Base-by-base conservation (phyloP, 208 protist genomes). In the Porcisia hertigi region DNA sequence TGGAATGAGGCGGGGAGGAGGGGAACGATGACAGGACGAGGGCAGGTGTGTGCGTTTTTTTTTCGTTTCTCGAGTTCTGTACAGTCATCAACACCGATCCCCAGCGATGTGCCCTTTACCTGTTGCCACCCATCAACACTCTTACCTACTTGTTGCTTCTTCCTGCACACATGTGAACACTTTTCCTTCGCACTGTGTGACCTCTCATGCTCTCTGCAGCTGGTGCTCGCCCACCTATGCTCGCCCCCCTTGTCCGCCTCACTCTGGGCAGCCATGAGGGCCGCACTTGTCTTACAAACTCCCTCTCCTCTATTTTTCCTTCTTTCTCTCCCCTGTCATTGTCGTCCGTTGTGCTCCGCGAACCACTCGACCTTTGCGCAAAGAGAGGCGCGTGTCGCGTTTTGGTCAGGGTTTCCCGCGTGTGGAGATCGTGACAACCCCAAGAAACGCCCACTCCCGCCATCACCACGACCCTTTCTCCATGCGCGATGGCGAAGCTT, bases 401-500 rank as follows among this genome's bases (percentile, higher is more conserved):
- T n/a, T 11, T 39, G 57, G 3, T 36, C 34, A 36, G 9, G n/a
- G 12, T 36, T 12, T 8, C 57, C 59, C 14, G 18, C 25, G 1
- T n/a, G 14, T 64, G 7, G 12, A 41, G 30, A 18, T 18, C 59
- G 41, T 34, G 3, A 14, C 59, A 64, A 23, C 30, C 4, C 16
- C 59, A 43, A 16, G 16, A n/a, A 64, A 23, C 34, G n/a, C 34
- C 16, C 30, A 7, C 59, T 18, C 41, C 41, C 23, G 7, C 12
- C 23, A 43, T 64, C 34, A 71, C 18, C 30, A 73, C 49, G 30
- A 39, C 18, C 25, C 39, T 74, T 18, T 79, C 55, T 23, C 5
- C 64, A 52, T 5, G 43, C 20, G 52, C 18, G 30, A 69, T 71
- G 78, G 57, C 58, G 8, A 73, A 45, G 8, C 25, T 71, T 9